Percentiles rank a stretch among this genome's conserved stretches.
phyloP scores from a whole-genome alignment of 176 grass and related monocot species.

The Musa acuminata region DNA sequence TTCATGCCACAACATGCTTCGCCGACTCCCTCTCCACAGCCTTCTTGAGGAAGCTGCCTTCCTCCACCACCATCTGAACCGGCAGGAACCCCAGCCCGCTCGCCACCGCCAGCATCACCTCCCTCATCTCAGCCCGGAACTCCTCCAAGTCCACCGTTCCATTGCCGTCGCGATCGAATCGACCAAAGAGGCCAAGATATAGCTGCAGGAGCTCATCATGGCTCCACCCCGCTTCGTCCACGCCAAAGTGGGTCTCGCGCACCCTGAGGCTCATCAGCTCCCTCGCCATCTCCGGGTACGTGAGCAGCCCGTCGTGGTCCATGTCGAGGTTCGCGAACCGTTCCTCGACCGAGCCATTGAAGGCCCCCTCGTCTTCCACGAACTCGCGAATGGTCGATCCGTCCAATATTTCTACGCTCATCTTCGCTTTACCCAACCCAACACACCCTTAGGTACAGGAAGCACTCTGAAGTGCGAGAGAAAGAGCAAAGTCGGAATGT shows the following conservation, averaged over 20 bases:
- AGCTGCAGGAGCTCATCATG: slow-evolving; percentile 32
- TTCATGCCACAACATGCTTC: background rate
- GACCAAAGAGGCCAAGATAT: slow-evolving; percentile 39
- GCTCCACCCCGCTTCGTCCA: slow-evolving; percentile 27
- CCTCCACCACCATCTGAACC: slow-evolving; percentile 63
- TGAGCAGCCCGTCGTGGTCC: slow-evolving; percentile 46
- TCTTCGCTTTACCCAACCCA: slow-evolving; percentile 2
- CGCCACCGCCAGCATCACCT: slow-evolving; percentile 81
- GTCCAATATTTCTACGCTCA: slow-evolving; percentile 40
- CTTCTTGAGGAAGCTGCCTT: slow-evolving; percentile 60
- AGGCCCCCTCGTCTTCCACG: slow-evolving; percentile 55
- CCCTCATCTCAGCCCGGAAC: slow-evolving; percentile 68
- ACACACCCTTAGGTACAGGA: too few species aligned
- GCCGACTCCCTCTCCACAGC: slow-evolving; percentile 51
- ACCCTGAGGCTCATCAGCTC: slow-evolving; percentile 57
- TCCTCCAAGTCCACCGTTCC: slow-evolving; percentile 48
- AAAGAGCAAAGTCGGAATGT: background rate
- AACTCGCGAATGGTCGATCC: slow-evolving; percentile 42
- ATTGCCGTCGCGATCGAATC: slow-evolving; percentile 61
- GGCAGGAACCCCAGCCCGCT: slow-evolving; percentile 50
- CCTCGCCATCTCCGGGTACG: slow-evolving; percentile 49
- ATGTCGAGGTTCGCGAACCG: slow-evolving; percentile 47
- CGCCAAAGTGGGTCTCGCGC: slow-evolving; percentile 40
- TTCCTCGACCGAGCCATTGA: slow-evolving; percentile 41
- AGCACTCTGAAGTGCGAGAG: background rate